Evolutionary conservation across 495 filamentous ascomycete genomes (phyloP), one percentile per base, ranked within the genome.

Genomic region (Daldinia loculata): DNA sequence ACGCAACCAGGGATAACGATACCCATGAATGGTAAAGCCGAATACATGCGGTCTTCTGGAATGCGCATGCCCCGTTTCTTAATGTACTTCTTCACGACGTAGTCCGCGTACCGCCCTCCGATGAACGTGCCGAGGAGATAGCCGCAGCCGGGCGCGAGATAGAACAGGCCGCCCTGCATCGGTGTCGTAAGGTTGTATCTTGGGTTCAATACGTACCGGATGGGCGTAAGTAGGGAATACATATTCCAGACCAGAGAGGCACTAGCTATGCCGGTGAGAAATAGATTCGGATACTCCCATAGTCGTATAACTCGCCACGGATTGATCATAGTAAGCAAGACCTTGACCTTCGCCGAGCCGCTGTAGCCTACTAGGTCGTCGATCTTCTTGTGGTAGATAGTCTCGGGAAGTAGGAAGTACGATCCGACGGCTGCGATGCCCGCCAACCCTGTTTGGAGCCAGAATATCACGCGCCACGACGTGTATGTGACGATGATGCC

Each of bases 201-300:
- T 11, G 90, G 90, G 71, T 92, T 92, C 0, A 93, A 78, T 7
- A 92, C 87, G 73, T 91, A 92, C 29, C 90, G 88, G 73, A 92
- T 92, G 1, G 91, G 90, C 2, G 90, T 93, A 14, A 93, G 81
- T 4, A 92, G 82, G 27, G 83, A 86, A 71, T 92, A 93, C 83
- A 91, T 89, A 70, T 91, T 92, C 89, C 88, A 92, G 56, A 92
- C 86, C 1, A 92, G 82, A 29, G 86, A 83, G 1, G 84, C 84
- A 19, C 86, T 86, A 1, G 89, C 88, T 0, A 92, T 66, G 6
- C 85, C 87, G 0, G 86, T 86, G 61, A 88, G 82, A 56, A 90
- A 80, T 12, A 92, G 80, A 72, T 92, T 93, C 0, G 89, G 90
- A 66, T 91, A 91, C 30, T 83, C 76, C 77, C 88, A 87, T n/a